phyloP scores from a whole-genome alignment of 352 stramenopile species.

The Blastocystis hominis region DNA sequence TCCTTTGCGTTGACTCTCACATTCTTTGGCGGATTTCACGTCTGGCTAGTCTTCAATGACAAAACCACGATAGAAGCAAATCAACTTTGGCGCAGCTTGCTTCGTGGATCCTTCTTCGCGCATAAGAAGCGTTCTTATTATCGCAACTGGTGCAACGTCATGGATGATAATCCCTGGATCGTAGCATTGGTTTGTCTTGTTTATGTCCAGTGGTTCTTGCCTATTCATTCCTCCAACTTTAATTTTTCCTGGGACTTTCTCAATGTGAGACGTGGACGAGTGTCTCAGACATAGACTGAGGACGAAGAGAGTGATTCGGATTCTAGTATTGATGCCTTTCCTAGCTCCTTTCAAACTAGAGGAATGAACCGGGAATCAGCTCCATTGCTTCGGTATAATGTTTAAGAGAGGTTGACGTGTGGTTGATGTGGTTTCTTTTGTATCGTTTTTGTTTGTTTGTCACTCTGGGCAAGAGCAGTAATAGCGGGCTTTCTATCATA shows the following conservation, averaged over 20 bases:
- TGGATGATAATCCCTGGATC: conserved; percentile 22
- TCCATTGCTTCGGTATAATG: too few relatives aligned
- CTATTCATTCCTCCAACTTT: background rate
- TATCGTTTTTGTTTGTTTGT: too few relatives aligned
- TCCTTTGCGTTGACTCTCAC: background rate
- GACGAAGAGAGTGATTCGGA: too few relatives aligned
- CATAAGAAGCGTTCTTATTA: background rate
- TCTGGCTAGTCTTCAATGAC: conserved; percentile 43
- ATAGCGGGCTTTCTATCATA: too few relatives aligned
- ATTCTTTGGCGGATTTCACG: conserved; percentile 47
- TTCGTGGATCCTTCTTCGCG: background rate
- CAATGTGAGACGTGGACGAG: background rate
- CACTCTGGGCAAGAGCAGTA: too few relatives aligned
- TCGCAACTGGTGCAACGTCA: conserved; percentile 45
- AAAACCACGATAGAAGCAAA: conserved; percentile 36
- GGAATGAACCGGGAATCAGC: too few relatives aligned
- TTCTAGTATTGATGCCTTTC: too few relatives aligned
- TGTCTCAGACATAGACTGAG: too few relatives aligned
- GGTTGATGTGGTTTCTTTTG: too few relatives aligned
- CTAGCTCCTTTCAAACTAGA: too few relatives aligned
- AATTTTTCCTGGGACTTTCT: conserved; percentile 48
- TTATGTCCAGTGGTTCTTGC: conserved; percentile 3
- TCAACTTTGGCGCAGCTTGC: background rate
- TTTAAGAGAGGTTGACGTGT: too few relatives aligned
- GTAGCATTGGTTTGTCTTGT: background rate